phyloP scores from a whole-genome alignment of 108 stramenopile genomes.

The Cyclotella cryptica region DNA sequence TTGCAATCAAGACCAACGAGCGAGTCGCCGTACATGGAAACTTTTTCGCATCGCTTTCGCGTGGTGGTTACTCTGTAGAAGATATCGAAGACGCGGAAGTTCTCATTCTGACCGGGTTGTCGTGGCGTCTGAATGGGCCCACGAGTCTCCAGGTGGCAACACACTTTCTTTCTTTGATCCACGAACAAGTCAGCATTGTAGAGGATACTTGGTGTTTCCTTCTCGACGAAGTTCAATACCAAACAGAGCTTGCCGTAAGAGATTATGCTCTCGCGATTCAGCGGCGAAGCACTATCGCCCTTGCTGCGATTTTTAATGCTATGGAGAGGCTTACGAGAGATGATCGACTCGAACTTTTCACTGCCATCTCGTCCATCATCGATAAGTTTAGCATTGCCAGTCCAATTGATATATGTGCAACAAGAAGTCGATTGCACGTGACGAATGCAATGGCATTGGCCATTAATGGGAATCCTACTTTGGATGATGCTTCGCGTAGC shows the following conservation, averaged over 20 bases:
- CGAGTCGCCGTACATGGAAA: conserved; percentile 53
- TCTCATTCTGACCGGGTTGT: conserved; percentile 39
- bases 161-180: conserved; percentile 28
- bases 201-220: conserved; percentile 16
- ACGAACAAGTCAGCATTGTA: neutral
- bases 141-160: conserved; percentile 36
- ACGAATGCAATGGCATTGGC: too few relatives aligned
- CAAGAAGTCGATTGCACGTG: too few relatives aligned
- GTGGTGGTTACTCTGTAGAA: conserved; percentile 49
- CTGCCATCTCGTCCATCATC: too few relatives aligned
- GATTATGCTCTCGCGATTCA: conserved; percentile 27
- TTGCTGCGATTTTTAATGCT: conserved; percentile 52
- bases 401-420: too few relatives aligned
- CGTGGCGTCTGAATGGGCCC: conserved; percentile 47
- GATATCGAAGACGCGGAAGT: conserved; percentile 71
- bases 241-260: conserved; percentile 46
- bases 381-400: too few relatives aligned
- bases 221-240: conserved; percentile 39
- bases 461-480: too few relatives aligned
- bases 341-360: too few relatives aligned
- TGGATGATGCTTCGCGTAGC: too few relatives aligned
- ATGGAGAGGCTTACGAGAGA: conserved; percentile 9
- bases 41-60: conserved; percentile 58
- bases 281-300: conserved; percentile 40
- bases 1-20: conserved; percentile 66